Evolutionary conservation across 139 green algal genomes (phyloP), one percentile per base, ranked within the genome.

Genomic region (Trebouxia sp.): DNA sequence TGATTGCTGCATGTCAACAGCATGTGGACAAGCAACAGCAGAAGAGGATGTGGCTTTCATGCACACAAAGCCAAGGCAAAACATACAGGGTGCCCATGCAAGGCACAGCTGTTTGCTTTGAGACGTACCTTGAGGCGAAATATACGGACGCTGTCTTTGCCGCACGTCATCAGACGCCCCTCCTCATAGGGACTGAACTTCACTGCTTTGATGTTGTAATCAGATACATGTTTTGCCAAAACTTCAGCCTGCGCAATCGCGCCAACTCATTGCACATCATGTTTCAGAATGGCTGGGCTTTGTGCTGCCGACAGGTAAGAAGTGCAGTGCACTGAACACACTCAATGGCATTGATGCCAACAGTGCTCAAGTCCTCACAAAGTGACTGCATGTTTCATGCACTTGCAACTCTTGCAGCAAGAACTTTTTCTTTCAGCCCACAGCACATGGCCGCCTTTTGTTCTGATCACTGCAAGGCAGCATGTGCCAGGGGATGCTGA

Each of bases 121-220:
- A 42, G 17, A 66, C 6, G 6, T 28, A 78, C 82, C 76, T 92
- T 93, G 41, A 95, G 88, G 30, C 92, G 86, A 80, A 94, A 94
- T 38, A 91, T 83, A 74, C 93, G 88, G 42, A 97, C 89, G 82
- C 79, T 92, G 86, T 96, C 90, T 20, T 86, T 84, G n/a, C 88
- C 89, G 48, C 91, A 92, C 1, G 89, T 93, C 75, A 97, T 80
- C 12, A 97, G 76, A 50, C 87, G 84, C 41, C 92, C 89, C 37
- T 90, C 82, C 83, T 95, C 89, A 80, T 90, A 94, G 0, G 88
- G 85, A 38, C 80, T 88, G 83, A 93, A 96, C 22, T 80, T 80
- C 1, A 92, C 48, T 24, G 76, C 79, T 62, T 89, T 90, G 37
- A 96, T 88, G 85, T 95, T 92, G 87, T 91, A 91, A 30, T 93